Evolutionary conservation across 2,329 filamentous ascomycete genomes (phyloP), one percentile per base, ranked within the genome.

Genomic region (Fusarium praegraminearum): DNA sequence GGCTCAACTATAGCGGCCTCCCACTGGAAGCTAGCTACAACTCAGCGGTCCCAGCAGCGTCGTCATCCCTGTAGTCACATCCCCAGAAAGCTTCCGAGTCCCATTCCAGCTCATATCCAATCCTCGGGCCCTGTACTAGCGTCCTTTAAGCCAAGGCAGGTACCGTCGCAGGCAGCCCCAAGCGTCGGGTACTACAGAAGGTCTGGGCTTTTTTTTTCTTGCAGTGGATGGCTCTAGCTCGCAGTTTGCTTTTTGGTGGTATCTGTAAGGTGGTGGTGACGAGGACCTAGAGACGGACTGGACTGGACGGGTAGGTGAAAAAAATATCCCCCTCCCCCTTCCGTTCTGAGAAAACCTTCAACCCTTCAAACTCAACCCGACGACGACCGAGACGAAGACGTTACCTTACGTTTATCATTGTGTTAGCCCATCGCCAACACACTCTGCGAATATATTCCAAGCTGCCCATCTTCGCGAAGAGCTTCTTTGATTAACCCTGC

Each of bases 281-380:
- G 58, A 60, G 56, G 49, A 40, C 36, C 36, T 40, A 13, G 33
- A 51, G 46, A 40, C 41, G 24, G 41, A 20, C 28, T 46, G 24
- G 41, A 49, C 32, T 35, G 28, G 40, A 47, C 33, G 38, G 38
- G 38, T 32, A 61, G 32, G 53, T 28, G 33, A 54, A 56, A 69
- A 70, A 71, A 75, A 71, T 73, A 64, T 44, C 47, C 46, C 60
- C 68, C 65, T 54, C 50, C 55, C 62, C 62, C 54, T 65, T 70
- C 59, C 43, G 20, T 20, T 57, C 41, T 30, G 28, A 40, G 51
- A 68, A 65, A 71, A 71, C 70, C 71, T 74, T 73, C 72, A 68
- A 74, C 72, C 69, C 72, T 73, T 65, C 72, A 72, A 51, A 72
- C 72, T 74, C 68, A 72, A 74, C 69, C 62, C 62, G 64, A 72